Base-by-base conservation (phyloP, 192 early-diverging fungal species). In the Diversispora eburnea region DNA sequence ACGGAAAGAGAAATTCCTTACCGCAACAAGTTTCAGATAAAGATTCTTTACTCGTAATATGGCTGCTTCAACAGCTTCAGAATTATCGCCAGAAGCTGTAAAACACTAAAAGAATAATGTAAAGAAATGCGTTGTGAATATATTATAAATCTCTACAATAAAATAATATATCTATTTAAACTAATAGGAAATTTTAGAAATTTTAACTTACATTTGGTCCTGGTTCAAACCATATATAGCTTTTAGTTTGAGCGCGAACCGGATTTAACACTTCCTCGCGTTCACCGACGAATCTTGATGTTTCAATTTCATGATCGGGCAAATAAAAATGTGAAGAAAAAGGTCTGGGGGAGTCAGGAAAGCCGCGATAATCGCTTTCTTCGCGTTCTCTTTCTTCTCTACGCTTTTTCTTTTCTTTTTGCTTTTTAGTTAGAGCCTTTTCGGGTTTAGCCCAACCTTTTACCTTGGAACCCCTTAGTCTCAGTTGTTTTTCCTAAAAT, bases 381-480 rank as follows among this genome's bases (percentile, higher is more conserved):
- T 79, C 70, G 2, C 20, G 42, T n/a, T 74, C 47, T 5, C 74
- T 65, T 10, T 66, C 57, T 47, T 64, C 45, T 17, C 69, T 68
- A 7, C 73, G 68, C 33, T 83, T 77, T 10, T 25, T 55, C 20
- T 74, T 52, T 5, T 20, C 54, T 8, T 42, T 55, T 41, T 81
- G 79, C 19, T 59, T 75, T 22, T 74, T 73, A 15, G 77, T 83
- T 17, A 81, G 61, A 17, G 78, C 75, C 10, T 76, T 61, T 49
- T 79, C 77, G 1, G 79, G 79, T 57, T 76, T 78, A n/a, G 62
- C 74, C 82, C 82, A 83, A 19, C 74, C 71, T n/a, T 74, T 74
- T 15, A 69, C 72, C 45, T 72, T 77, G 20, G 52, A 45, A 6
- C 19, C 51, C 0, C 43, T n/a, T 12, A 61, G 8, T 46, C 19